Percentiles rank a stretch among this genome's conserved stretches.
phyloP scores from a whole-genome alignment of 441 rosid genomes.

The Monsonia emarginata region DNA sequence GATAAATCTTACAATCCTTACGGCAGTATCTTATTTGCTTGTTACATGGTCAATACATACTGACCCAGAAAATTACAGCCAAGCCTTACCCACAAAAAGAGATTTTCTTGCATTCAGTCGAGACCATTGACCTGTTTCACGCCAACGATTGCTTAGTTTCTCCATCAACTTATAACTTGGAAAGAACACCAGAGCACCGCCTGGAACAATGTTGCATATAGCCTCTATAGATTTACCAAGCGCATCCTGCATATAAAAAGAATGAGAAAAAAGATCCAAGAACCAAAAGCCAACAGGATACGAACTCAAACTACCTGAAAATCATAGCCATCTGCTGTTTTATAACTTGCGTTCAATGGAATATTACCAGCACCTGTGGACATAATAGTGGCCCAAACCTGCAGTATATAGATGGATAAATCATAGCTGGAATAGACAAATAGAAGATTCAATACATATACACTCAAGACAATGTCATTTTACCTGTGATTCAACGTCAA shows the following conservation, averaged over 20 bases:
- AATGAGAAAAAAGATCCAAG: conserved; percentile 14
- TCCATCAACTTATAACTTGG: conserved; percentile 98
- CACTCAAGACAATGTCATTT: conserved; percentile 13
- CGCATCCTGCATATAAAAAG: conserved; percentile 52
- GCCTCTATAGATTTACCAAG: conserved; percentile 83
- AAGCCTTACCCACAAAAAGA: conserved; percentile 58
- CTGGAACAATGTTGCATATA: conserved; percentile 72
- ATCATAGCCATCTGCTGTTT: conserved; percentile 66
- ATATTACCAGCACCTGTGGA: conserved; percentile 62
- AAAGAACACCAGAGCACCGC: conserved; percentile 85
- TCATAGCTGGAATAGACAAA: conserved; percentile 17
- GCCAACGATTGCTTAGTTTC: conserved; percentile 81
- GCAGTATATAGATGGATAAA: conserved; percentile 24
- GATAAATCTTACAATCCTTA: not conserved
- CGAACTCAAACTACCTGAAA: conserved; percentile 55
- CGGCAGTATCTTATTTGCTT: conserved; percentile 5
- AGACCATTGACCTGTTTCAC: conserved; percentile 83
- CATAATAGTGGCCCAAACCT: conserved; percentile 80
- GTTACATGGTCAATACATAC: conserved; percentile 2
- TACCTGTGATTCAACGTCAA: conserved; percentile 78
- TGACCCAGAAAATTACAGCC: not conserved
- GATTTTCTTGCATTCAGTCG: conserved; percentile 55
- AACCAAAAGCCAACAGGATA: conserved; percentile 18
- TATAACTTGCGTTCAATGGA: conserved; percentile 81
- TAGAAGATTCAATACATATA: conserved; percentile 8